Percentiles rank a stretch among this genome's conserved stretches.
phyloP scores from a whole-genome alignment of 75 land plant species.

The Picea sitchensis region DNA sequence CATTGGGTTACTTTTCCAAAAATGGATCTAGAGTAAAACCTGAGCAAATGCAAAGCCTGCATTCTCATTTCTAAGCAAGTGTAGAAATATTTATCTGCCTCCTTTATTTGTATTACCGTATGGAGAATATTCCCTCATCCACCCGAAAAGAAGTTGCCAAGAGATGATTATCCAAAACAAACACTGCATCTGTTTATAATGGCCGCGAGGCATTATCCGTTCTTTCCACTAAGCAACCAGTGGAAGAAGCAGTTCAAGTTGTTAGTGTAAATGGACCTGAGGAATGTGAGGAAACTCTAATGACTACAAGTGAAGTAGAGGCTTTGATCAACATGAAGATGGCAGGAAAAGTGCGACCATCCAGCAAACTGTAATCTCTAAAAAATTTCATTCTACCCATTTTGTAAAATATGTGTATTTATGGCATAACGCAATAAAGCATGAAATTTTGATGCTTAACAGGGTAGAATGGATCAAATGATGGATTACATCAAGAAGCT shows the following conservation, averaged over 20 bases:
- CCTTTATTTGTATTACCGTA: background rate
- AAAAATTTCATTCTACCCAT: too few relatives aligned
- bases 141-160: conserved; percentile 9
- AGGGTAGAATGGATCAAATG: conserved; percentile 58
- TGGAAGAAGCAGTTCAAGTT: conserved; percentile 1
- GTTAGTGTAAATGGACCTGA: conserved; percentile 8
- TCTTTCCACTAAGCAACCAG: conserved; percentile 7
- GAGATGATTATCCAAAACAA: conserved; percentile 7
- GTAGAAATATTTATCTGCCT: background rate
- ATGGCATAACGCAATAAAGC: too few relatives aligned
- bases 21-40: background rate
- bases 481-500: conserved; percentile 61
- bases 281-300: background rate
- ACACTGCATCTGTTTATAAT: conserved; percentile 5
- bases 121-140: conserved; percentile 13
- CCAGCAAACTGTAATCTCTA: too few relatives aligned
- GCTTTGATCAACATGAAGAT: conserved; percentile 43
- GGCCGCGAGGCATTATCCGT: conserved; percentile 16
- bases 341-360: conserved; percentile 45
- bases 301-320: conserved; percentile 30
- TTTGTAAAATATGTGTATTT: too few relatives aligned
- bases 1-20: too few relatives aligned
- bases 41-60: background rate
- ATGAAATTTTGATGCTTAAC: conserved; percentile 6
- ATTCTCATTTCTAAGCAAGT: background rate